Conservation (phyloP, 2,329 filamentous ascomycete genomes). For the Colletotrichum sp. region DNA sequence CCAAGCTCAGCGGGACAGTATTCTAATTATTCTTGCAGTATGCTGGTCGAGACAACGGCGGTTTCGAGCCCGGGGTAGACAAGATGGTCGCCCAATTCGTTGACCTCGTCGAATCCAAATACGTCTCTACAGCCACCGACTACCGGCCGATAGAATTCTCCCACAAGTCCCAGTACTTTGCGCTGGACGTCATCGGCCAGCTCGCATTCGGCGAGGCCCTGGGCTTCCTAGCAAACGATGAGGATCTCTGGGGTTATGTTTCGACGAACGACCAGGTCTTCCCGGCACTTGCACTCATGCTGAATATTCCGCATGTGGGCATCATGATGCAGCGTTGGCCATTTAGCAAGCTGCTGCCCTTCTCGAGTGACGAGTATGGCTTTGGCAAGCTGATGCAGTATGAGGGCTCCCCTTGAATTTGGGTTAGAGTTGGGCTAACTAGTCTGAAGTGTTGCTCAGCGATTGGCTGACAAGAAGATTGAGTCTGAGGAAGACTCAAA, state of each 20-base stretch:
- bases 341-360: conserved; percentile 25
- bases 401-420: too few relatives aligned
- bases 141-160: conserved; percentile 17
- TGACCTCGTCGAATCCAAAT: conserved; percentile 7
- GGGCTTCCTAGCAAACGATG: conserved; percentile 28
- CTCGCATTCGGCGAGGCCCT: conserved; percentile 29
- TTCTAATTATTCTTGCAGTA: not conserved
- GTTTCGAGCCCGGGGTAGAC: conserved; percentile 8
- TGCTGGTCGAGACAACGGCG: conserved; percentile 11
- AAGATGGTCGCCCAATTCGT: not conserved
- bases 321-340: conserved; percentile 23
- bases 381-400: conserved; percentile 35
- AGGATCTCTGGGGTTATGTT: conserved; percentile 27
- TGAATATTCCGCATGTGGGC: conserved; percentile 27
- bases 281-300: conserved; percentile 17
- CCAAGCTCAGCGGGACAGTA: rapidly evolving
- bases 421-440: too few relatives aligned
- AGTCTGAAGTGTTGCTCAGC: conserved; percentile 25
- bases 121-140: not conserved
- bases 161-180: conserved; percentile 18
- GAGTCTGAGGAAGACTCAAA: conserved; percentile 24
- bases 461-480: conserved; percentile 28
- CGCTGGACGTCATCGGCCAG: conserved; percentile 29
- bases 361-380: conserved; percentile 32
- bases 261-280: conserved; percentile 12